Base-by-base conservation (phyloP, 768 basidiomycete genomes). In the Rhodotorula babjevae region DNA sequence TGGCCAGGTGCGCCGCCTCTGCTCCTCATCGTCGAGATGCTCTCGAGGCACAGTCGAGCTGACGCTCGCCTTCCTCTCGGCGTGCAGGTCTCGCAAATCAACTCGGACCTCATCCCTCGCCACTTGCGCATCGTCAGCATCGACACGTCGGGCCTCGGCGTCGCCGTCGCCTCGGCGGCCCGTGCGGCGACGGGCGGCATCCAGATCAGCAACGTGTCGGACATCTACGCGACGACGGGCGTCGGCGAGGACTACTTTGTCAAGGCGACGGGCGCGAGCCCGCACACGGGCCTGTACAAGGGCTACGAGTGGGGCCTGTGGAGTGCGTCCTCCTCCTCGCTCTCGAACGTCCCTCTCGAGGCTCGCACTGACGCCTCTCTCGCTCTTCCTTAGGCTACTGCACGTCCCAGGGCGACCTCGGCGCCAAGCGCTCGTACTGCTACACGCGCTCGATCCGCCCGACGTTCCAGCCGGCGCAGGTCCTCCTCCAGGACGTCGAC, bases 121-220 rank as follows among this genome's bases (percentile, higher is more conserved):
- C 71, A 75, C 61, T 60, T 77, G 29, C 69, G 71, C 21, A 67
- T 77, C 69, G 71, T 73, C 50, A 49, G 52, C 31, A 70, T 77
- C 64, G 65, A 72, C 65, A 78, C 75, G 12, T 33, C 61, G 2
- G 75, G 75, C 7, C 47, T 78, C n/a, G 68, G 69, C 6, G 33
- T 56, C 2, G 75, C 77, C 8, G 29, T 73, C 27, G 55, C 67
- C 0, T 42, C 52, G 0, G 62, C 68, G 0, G 61, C 61, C 6
- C 61, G 49, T 29, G 23, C 27, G 36, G 2, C 33, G 23, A 27
- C 47, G 4, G 42, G 33, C 9, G 33, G 47, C 23, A 25, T 71
- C 47, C 50, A 44, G 15, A 36, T 6, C 16, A n/a, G 33, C 27
- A 63, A 71, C 70, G 66, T 63, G n/a, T 42, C 46, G 25, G 60